Evolutionary conservation across 2,329 filamentous ascomycete species (phyloP), one percentile per base, ranked within the genome.

Genomic region (Epichloe bromicola): DNA sequence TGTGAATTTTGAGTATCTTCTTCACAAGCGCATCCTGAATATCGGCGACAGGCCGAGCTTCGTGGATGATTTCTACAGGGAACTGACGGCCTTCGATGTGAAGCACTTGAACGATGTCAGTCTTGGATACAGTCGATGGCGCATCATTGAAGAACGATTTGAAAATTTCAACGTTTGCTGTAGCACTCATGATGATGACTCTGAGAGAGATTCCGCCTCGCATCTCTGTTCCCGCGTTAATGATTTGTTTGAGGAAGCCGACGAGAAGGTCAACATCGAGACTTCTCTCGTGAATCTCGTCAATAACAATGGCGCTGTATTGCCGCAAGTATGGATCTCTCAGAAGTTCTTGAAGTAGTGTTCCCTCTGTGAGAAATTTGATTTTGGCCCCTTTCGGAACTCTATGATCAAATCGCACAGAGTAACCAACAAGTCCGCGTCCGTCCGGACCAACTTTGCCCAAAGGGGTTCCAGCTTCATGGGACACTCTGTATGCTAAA

Each of bases 201-300:
- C 95, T 97, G 51, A 98, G 70, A 1, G 86, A 83, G 33, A 85
- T 71, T 5, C 85, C 86, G 7, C 83, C 82, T 4, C 85, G 79
- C 6, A 82, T 82, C 43, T 78, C 73, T 38, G 79, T 76, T 51
- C 82, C 74, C 2, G 76, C 73, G 1, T 74, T 71, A 1, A 93
- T 70, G 45, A 97, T 78, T 54, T 86, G 84, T 62, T 87, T 87
- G 55, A 98, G 64, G 57, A 98, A 97, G 0, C 93, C 93, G 26
- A 94, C 74, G 10, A 96, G 75, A 26, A 98, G 70, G 69, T 98
- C 93, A 7, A 96, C 91, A 63, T 97, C 94, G 20, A 97, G 80
- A 58, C 90, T 95, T 59, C 93, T 78, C 70, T 98, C 93, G 70
- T 98, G 93, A 12, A 98, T 93, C 66, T 98, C 93, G 67, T 98